These are phyloP conservation scores for cucumber (Cucumis sativus) DNA, from an alignment of 306 rosid genomes.

Conservation along the genomic window Cucumber_9930_V3 NC_026657.2:10594501-10595000, in stretches of 20 bases:
- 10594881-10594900: slow-evolving; percentile 32
- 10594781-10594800: slow-evolving; percentile 17
- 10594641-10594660: background rate
- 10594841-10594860: slow-evolving; percentile 25
- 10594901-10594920: slow-evolving; percentile 33
- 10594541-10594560: background rate
- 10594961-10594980: slow-evolving; percentile 48
- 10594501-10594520: background rate
- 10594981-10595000: slow-evolving; percentile 38
- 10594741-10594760: background rate
- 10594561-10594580: background rate
- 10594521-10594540: background rate
- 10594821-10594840: slow-evolving; percentile 34
- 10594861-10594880: slow-evolving; percentile 33
- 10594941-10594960: slow-evolving; percentile 51
- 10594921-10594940: slow-evolving; percentile 48
- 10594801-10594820: slow-evolving; percentile 9
- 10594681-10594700: background rate
- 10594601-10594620: background rate
- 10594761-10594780: slow-evolving; percentile 10
- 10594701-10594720: no score
- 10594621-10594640: background rate
- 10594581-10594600: background rate
- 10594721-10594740: background rate
- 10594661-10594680: background rate